These are phyloP conservation scores for Sarocladiaceae sp. DNA, from an alignment of 2,329 filamentous ascomycete species.

Conservation along the genomic window DNA sequence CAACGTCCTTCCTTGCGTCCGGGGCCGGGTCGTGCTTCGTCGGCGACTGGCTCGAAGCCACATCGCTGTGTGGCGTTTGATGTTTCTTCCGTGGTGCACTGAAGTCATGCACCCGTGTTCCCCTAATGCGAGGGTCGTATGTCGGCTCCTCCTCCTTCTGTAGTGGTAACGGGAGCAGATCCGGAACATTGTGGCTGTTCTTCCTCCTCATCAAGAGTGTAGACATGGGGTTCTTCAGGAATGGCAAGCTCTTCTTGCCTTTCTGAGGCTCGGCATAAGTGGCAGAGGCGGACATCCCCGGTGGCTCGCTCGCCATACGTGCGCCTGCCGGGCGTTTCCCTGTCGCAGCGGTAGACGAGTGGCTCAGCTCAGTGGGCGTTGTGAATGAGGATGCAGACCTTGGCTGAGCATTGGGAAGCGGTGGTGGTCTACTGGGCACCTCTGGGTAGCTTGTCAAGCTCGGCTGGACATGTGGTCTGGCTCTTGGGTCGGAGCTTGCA, in stretches of 20 bases:
- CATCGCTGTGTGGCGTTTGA: constrained; percentile 1
- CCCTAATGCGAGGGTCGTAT: constrained; percentile 59
- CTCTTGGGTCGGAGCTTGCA: constrained; percentile 17
- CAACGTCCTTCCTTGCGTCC: not conserved
- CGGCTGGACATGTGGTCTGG: constrained; percentile 14
- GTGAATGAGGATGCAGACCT: constrained; percentile 38
- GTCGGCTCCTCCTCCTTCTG: constrained; percentile 36
- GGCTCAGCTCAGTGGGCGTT: constrained; percentile 43
- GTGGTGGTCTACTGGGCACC: constrained; percentile 22
- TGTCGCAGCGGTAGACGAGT: constrained; percentile 17
- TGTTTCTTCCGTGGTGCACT: constrained; percentile 50
- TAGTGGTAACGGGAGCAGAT: constrained; percentile 34
- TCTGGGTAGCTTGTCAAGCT: constrained; percentile 23
- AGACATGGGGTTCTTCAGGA: constrained; percentile 55
- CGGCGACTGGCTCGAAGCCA: constrained; percentile 1
- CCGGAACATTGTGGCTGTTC: constrained; percentile 41
- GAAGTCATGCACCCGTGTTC: constrained; percentile 59
- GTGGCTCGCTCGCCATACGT: constrained; percentile 32
- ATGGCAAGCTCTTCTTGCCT: constrained; percentile 48
- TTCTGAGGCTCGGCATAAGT: constrained; percentile 34
- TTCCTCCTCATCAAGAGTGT: constrained; percentile 52
- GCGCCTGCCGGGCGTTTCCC: constrained; percentile 38
- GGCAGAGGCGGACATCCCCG: constrained; percentile 22
- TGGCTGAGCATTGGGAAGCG: constrained; percentile 15
- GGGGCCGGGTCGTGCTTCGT: not conserved